Conservation (phyloP, 176 grass and related monocot genomes). For the Musa schizocarpa region DNA sequence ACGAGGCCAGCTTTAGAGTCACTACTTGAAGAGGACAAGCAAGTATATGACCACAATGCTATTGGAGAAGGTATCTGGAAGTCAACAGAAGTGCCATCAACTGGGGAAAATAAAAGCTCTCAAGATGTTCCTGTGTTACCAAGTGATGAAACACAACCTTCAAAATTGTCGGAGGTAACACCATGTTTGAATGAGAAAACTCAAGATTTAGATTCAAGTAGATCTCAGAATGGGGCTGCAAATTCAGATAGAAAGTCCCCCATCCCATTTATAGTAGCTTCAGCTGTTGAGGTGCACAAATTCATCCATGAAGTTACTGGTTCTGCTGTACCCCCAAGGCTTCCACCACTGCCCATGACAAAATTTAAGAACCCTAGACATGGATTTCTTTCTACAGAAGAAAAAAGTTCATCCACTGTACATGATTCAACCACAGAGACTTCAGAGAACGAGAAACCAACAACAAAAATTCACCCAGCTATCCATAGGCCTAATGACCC, state of each 20-base stretch:
- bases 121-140: not conserved
- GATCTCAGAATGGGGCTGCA: not conserved
- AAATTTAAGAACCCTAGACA: not conserved
- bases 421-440: not conserved
- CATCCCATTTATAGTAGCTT: too few relatives aligned
- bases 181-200: not conserved
- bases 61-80: too few relatives aligned
- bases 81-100: not conserved
- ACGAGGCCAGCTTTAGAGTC: not conserved
- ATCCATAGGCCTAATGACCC: slow-evolving; percentile 46
- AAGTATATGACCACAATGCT: not conserved
- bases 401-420: not conserved
- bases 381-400: not conserved
- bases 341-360: slow-evolving; percentile 8
- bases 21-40: slow-evolving; percentile 2
- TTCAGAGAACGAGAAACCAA: slow-evolving; percentile 29
- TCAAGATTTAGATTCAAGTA: not conserved
- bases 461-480: slow-evolving; percentile 23
- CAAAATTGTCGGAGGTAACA: not conserved
- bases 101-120: not conserved
- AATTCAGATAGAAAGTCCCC: not conserved
- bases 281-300: not conserved
- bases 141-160: not conserved
- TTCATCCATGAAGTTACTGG: not conserved
- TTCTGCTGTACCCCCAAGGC: not conserved